Conservation (phyloP, 1,139 yeast species). For the Yamadazyma membranifaciens region DNA sequence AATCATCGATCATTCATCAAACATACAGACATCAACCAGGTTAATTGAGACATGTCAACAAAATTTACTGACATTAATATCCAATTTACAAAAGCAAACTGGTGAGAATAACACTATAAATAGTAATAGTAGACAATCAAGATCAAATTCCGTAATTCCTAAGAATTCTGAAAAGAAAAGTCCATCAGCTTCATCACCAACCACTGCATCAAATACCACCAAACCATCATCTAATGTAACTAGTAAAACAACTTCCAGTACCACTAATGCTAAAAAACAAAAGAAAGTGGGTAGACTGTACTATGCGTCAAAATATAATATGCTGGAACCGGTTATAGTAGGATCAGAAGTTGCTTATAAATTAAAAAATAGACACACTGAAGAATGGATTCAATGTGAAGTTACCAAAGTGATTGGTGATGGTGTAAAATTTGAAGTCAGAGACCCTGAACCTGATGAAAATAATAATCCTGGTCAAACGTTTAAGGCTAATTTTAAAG, state of each 20-base stretch:
- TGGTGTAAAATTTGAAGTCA: conserved; percentile 77
- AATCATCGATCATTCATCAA: conserved; percentile 52
- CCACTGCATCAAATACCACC: not conserved
- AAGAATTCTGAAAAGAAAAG: conserved; percentile 2
- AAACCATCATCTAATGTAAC: not conserved
- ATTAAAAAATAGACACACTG: conserved; percentile 62
- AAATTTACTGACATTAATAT: conserved; percentile 34
- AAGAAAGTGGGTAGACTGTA: conserved; percentile 40
- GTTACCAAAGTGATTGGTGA: conserved; percentile 77
- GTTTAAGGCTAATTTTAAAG: conserved; percentile 79
- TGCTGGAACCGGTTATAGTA: conserved; percentile 57
- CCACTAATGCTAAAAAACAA: conserved; percentile 19
- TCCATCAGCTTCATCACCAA: not conserved
- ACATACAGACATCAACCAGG: conserved; percentile 55
- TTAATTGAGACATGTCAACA: conserved; percentile 42
- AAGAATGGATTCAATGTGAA: conserved; percentile 97
- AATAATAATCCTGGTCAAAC: conserved; percentile 85
- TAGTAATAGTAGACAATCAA: conserved; percentile 6
- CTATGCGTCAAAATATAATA: conserved; percentile 49
- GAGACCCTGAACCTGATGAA: conserved; percentile 98
- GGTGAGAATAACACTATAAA: not conserved
- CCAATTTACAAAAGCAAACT: conserved; percentile 19
- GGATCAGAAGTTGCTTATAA: conserved; percentile 91
- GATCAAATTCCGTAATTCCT: conserved; percentile 5
- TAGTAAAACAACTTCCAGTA: not conserved